A percentile compares a stretch with the other conserved stretches of the same genome.
Evolutionary conservation across 441 rosid species (phyloP).

Genomic region (Euphorbia schlechtendalii): DNA sequence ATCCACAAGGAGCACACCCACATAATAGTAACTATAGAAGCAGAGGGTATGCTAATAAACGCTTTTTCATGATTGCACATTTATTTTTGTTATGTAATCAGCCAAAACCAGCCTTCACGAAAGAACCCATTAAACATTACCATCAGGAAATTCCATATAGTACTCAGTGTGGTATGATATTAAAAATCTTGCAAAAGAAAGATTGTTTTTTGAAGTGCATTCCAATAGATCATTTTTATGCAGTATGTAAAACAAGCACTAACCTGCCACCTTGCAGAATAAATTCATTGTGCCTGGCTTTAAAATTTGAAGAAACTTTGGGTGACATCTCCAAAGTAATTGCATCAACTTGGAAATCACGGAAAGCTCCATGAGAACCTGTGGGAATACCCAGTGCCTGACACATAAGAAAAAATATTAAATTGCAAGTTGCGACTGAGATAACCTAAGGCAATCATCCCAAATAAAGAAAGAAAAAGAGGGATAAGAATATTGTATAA

Average conservation of each 20-base stretch:
- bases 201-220: neutral
- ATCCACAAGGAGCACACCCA: neutral
- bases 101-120: neutral
- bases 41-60: slow-evolving; percentile 6
- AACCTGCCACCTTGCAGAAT: slow-evolving; percentile 68
- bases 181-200: neutral
- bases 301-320: slow-evolving; percentile 34
- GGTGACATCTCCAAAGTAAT: slow-evolving; percentile 81
- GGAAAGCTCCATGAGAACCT: slow-evolving; percentile 94
- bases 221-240: neutral
- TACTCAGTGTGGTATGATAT: neutral
- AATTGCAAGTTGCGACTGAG: slow-evolving; percentile 6
- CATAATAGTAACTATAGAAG: neutral
- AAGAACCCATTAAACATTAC: neutral
- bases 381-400: slow-evolving; percentile 95
- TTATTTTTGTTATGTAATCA: neutral
- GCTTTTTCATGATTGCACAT: neutral
- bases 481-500: slow-evolving; percentile 10
- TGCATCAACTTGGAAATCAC: slow-evolving; percentile 92
- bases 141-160: neutral
- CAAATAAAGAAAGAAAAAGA: neutral
- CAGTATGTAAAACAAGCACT: slow-evolving; percentile 22
- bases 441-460: neutral
- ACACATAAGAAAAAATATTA: slow-evolving; percentile 8
- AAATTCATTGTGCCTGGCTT: slow-evolving; percentile 54